Base-by-base conservation (phyloP, 306 rosid genomes). In the Pterocarpus macrocarpus region DNA sequence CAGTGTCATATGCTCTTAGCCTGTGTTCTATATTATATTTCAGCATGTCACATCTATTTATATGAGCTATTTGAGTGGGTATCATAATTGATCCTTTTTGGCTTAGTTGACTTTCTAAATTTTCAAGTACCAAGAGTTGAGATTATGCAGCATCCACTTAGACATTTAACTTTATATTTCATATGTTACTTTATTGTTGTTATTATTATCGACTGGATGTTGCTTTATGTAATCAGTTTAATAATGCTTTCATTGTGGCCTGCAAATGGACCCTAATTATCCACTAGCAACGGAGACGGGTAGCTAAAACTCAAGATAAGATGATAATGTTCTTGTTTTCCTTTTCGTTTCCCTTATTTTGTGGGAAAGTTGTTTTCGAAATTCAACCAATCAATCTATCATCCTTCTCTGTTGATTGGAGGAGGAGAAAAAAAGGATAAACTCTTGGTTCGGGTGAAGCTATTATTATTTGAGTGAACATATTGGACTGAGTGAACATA, bases 121-220 rank as follows among this genome's bases (percentile, higher is more conserved):
- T 6, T 41, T 41, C 45, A 41, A 41, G 8, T 41, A 41, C 1
- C 45, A 2, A 1, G 45, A 5, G 7, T 41, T 41, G 45, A 41
- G 45, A 41, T 41, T 41, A 41, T 43, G 47, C 47, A 43, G 10
- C 47, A 43, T 43, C 47, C 64, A 72, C 77, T 53, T 53, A 35
- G 50, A 72, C 35, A 53, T 72, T 52, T 52, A 30, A 50, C 63
- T 32, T 33, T 71, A 52, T 71, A 71, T 45, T 34, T 14, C 16
- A n/a, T 35, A 50, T 43, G 10, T 43, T 43, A 2, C 47, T 43
- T 43, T 43, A 43, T 43, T 43, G 5, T 43, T 43, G 47, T 43
- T 38, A 22, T 38, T 43, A 1, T 43, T 1, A 43, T 43, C 8
- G 47, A 13, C 16, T 5, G 1, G 17, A 50, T 5, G 57, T 34